Conservation (phyloP, 306 rosid species). For the Carpinus viminea region DNA sequence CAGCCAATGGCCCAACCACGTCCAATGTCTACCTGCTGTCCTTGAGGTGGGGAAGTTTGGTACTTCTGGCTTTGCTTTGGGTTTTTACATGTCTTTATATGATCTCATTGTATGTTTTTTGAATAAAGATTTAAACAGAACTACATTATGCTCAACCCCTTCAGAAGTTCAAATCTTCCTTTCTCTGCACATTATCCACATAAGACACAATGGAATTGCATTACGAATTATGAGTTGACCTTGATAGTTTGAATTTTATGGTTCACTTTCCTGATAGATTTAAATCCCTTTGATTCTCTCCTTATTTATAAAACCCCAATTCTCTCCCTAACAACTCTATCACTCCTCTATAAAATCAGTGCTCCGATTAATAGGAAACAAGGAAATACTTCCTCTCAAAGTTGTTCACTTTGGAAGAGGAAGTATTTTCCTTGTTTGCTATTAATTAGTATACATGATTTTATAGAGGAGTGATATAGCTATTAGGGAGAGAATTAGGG, state of each 20-base stretch:
- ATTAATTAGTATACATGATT: not conserved
- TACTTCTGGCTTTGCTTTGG: slow-evolving; percentile 49
- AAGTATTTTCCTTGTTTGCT: not conserved
- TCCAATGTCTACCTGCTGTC: slow-evolving; percentile 86
- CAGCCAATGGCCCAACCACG: slow-evolving; percentile 81
- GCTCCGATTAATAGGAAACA: not conserved
- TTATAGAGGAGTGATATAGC: no score
- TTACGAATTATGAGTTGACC: not conserved
- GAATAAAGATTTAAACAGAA: not conserved
- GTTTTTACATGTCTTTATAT: slow-evolving; percentile 31
- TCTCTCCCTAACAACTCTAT: not conserved
- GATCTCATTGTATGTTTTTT: slow-evolving; percentile 23
- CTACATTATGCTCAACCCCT: not conserved
- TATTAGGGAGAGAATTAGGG: not conserved
- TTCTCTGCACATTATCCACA: not conserved
- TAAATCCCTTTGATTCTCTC: no score
- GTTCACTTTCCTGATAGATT: no score
- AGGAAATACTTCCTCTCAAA: not conserved
- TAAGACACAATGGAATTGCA: not conserved
- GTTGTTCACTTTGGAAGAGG: no score
- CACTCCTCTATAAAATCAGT: no score
- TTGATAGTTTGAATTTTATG: not conserved
- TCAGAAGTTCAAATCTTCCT: not conserved
- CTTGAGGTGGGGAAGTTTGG: slow-evolving; percentile 83
- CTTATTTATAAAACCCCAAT: no score